Evolutionary conservation across 306 rosid genomes (phyloP), one percentile per base, ranked within the genome.

Genomic region (Cercis canadensis): DNA sequence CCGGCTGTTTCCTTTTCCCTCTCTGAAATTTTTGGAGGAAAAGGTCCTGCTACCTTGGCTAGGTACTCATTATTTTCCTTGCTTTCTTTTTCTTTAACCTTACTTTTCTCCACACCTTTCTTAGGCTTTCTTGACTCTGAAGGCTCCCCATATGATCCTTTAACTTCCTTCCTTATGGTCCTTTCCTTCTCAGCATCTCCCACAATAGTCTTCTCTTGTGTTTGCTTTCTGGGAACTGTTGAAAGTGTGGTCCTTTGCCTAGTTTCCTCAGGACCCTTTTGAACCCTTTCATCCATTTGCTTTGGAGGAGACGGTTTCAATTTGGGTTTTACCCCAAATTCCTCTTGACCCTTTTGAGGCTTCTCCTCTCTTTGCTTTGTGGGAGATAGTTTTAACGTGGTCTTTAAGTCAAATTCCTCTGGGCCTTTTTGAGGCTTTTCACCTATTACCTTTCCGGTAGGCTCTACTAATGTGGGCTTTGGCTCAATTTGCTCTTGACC

Each of bases 231-330:
- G 43, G 43, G 43, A 37, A 37, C 8, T 6, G 3, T 37, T 2
- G 3, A 5, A 5, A 8, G 1, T 37, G 43, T 37, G 10, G 10
- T 37, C 43, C 43, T 37, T 37, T 37, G 43, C 43, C 43, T 6
- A 70, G 32, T 51, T 8, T 65, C 83, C 18, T 80, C 77, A 54
- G 32, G 56, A 54, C 17, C 82, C 67, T 60, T 63, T 16, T 21
- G 70, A 21, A 44, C 7, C 6, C 46, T 39, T 3, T 39, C 49
- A 1, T 67, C 33, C 29, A n/a, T 7, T 33, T 65, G 12, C 57
- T 16, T 47, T 31, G 10, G 9, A 8, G 21, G 44, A 17, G 49
- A 9, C 2, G 60, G 40, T 46, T 19, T 21, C 46, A 17, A 4
- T 39, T 43, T 60, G 4, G 33, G 49, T 16, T 21, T 59, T 18